Evolutionary conservation across 208 protist genomes (phyloP).

Genomic region (Acanthamoeba sp.): DNA sequence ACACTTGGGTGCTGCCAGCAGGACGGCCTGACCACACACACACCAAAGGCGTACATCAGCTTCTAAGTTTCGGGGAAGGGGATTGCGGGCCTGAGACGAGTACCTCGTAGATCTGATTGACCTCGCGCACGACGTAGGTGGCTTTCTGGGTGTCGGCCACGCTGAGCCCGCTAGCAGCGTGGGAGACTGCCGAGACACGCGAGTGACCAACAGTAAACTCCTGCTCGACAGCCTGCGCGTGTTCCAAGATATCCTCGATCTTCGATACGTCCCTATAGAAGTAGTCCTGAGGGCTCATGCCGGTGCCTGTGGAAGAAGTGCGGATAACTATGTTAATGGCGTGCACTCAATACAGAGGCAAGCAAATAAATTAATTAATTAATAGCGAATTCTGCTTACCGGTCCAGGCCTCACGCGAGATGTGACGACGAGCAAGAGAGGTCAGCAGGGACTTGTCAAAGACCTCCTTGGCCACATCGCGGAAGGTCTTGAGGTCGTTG

Average conservation of each 20-base stretch:
- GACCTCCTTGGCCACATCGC: background rate
- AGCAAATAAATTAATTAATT: no score
- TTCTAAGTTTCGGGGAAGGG: no score
- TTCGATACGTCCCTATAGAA: conserved; percentile 34
- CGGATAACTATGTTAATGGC: no score
- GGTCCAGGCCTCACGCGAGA: conserved; percentile 22
- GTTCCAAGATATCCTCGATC: conserved; percentile 9
- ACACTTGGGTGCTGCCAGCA: conserved; percentile 16
- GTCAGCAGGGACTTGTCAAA: background rate
- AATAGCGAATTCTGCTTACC: background rate
- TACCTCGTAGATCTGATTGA: conserved; percentile 46
- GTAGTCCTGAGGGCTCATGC: conserved; percentile 18
- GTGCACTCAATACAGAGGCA: no score
- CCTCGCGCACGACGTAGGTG: background rate
- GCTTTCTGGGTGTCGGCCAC: background rate
- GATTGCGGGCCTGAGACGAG: background rate
- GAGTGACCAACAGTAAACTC: background rate
- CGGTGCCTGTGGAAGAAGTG: background rate
- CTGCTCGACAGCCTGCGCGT: background rate
- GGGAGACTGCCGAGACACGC: background rate
- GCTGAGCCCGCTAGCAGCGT: background rate
- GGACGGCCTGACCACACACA: background rate
- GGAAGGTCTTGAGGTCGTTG: conserved; percentile 25
- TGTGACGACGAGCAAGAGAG: background rate
- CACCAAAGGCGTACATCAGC: no score